Conservation (phyloP, 2,329 filamentous ascomycete genomes). For the Colletotrichum sp. region DNA sequence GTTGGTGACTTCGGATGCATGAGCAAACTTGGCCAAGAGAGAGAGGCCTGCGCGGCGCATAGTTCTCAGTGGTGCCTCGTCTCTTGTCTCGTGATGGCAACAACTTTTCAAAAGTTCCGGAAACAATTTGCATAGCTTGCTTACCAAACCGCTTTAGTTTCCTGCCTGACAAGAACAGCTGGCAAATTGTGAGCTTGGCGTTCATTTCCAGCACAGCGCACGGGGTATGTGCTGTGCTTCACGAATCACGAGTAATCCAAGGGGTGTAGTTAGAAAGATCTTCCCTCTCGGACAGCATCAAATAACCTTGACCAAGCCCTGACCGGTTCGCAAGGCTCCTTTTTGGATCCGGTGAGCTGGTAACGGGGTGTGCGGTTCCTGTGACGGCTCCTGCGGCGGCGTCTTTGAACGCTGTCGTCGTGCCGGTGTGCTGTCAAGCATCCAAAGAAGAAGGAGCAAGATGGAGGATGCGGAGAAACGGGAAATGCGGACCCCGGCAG, state of each 20-base stretch:
- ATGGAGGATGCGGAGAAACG: background rate
- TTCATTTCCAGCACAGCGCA: background rate
- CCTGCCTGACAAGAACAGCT: background rate
- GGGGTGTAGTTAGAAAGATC: background rate
- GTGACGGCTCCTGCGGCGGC: background rate
- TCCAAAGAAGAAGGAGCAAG: background rate
- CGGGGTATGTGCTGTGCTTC: background rate
- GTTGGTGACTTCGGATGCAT: background rate
- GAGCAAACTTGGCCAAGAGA: background rate
- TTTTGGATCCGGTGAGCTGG: background rate
- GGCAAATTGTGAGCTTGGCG: background rate
- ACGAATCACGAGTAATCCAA: background rate
- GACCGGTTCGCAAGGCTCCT: background rate
- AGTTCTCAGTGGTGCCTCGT: background rate
- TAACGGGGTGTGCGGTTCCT: background rate
- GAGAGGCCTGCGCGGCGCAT: background rate
- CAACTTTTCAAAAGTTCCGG: background rate
- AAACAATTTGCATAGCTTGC: background rate
- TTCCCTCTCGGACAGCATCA: background rate
- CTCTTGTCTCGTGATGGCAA: background rate
- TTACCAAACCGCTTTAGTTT: background rate
- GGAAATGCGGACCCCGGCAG: background rate
- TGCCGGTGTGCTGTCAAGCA: background rate
- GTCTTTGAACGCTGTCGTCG: background rate
- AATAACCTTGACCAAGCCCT: background rate